phyloP scores from a whole-genome alignment of 2,329 filamentous ascomycete species.

The Trichoderma sp. region DNA sequence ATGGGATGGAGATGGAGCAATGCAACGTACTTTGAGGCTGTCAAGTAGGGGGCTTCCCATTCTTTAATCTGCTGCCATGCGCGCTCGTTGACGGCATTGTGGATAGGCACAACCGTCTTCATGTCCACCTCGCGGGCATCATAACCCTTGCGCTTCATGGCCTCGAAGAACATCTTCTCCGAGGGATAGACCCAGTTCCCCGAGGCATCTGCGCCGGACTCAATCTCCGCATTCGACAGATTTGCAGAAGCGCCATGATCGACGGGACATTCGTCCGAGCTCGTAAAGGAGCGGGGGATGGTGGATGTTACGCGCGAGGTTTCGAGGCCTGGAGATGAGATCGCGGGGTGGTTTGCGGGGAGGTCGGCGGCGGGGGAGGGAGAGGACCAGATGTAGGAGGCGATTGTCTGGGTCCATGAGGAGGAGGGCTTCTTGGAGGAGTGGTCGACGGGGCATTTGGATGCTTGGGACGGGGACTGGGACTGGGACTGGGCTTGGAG shows the following conservation, averaged over 20 bases:
- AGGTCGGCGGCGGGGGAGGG: constrained; percentile 27
- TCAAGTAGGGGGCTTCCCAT: constrained; percentile 73
- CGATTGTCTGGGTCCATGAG: constrained; percentile 44
- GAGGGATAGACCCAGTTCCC: constrained; percentile 98
- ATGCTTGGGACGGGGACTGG: constrained; percentile 16
- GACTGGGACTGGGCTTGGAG: background rate
- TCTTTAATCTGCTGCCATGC: constrained; percentile 88
- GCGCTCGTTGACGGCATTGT: constrained; percentile 97
- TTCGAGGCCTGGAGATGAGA: constrained; percentile 44
- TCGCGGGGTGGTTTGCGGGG: constrained; percentile 16
- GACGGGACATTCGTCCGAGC: constrained; percentile 37
- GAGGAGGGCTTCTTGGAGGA: constrained; percentile 24
- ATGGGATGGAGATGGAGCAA: background rate
- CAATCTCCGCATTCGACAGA: constrained; percentile 71
- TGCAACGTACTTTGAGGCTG: constrained; percentile 51
- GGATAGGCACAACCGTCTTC: constrained; percentile 89
- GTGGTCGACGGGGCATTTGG: constrained; percentile 37
- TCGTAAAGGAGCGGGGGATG: constrained; percentile 62
- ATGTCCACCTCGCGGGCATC: constrained; percentile 71
- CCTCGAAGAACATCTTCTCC: constrained; percentile 96
- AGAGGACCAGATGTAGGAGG: constrained; percentile 42
- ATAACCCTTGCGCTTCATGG: constrained; percentile 88
- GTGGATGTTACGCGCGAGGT: constrained; percentile 71
- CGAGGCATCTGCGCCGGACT: constrained; percentile 67
- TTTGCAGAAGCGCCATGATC: constrained; percentile 56